Evolutionary conservation across 129 eudicot genomes (phyloP).

Genomic region (Scalesia atractyloides): DNA sequence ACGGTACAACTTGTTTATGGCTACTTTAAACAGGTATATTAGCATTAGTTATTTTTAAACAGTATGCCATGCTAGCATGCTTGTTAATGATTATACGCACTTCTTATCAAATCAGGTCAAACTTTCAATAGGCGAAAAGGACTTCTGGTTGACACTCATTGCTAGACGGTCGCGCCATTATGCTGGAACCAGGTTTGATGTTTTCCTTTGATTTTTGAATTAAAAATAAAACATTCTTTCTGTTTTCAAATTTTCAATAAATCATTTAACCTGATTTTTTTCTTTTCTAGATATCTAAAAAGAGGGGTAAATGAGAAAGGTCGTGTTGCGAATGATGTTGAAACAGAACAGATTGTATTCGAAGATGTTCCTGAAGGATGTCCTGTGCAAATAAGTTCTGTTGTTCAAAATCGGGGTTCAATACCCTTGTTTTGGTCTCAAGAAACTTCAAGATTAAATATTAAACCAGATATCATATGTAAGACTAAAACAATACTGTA

Average conservation of each 20-base stretch:
- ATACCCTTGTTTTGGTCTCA: slow-evolving; percentile 99
- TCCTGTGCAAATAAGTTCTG: slow-evolving; percentile 67
- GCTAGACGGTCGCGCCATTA: slow-evolving; percentile 98
- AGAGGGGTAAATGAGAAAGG: slow-evolving; percentile 96
- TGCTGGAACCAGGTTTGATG: slow-evolving; percentile 91
- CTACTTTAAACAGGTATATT: slow-evolving; percentile 78
- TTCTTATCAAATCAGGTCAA: slow-evolving; percentile 51
- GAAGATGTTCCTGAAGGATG: slow-evolving; percentile 75
- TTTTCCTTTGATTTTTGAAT: not conserved
- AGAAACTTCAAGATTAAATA: slow-evolving; percentile 86
- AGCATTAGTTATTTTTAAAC: slow-evolving; percentile 5
- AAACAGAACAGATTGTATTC: slow-evolving; percentile 91
- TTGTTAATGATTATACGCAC: not conserved
- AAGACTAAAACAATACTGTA: slow-evolving; percentile 29
- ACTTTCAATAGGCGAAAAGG: slow-evolving; percentile 60
- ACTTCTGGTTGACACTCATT: slow-evolving; percentile 67
- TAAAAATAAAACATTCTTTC: not conserved
- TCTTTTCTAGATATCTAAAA: slow-evolving; percentile 65
- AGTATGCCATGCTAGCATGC: not conserved
- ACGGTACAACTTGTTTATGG: slow-evolving; percentile 90
- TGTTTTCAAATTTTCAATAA: not conserved
- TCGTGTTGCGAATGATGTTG: slow-evolving; percentile 98
- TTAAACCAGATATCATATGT: slow-evolving; percentile 87
- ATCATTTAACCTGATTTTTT: slow-evolving; percentile 4
- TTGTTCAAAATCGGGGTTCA: slow-evolving; percentile 96